These are phyloP conservation scores for Sanghuangporus sanghuang DNA, from an alignment of 1,284 basidiomycete genomes.

Conservation along the genomic window DNA sequence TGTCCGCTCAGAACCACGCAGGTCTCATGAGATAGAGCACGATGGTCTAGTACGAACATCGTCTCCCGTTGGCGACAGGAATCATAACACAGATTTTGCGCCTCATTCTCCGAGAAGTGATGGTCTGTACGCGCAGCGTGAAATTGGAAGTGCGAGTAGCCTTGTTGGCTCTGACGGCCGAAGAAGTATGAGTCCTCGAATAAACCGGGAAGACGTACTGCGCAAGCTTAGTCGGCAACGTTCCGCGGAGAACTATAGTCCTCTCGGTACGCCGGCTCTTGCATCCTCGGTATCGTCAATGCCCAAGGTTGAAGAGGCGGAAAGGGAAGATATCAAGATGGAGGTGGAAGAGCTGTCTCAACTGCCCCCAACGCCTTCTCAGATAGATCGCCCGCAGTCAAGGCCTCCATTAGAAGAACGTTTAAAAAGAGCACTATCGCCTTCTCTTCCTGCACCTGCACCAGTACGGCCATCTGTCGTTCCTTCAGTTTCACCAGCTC, in stretches of 20 bases:
- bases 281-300: background rate
- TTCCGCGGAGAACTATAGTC: conserved; percentile 29
- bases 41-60: background rate
- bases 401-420: conserved; percentile 9
- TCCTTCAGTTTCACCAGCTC: background rate
- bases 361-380: background rate
- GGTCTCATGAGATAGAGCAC: background rate
- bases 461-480: background rate
- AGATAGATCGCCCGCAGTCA: background rate
- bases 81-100: background rate
- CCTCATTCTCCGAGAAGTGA: background rate
- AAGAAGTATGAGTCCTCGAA: conserved; percentile 33
- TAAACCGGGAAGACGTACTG: conserved; percentile 50
- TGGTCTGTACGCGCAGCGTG: background rate
- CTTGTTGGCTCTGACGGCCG: conserved; percentile 13
- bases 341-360: background rate
- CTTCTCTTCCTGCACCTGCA: background rate
- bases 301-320: background rate
- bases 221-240: conserved; percentile 40
- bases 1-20: background rate
- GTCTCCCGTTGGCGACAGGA: background rate
- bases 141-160: conserved; percentile 1
- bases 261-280: background rate
- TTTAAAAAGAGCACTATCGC: conserved; percentile 10
- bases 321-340: background rate